A percentile compares a stretch with the other conserved stretches of the same genome.
Evolutionary conservation across 2,329 filamentous ascomycete genomes (phyloP).

Genomic region (Aciculosporium take): DNA sequence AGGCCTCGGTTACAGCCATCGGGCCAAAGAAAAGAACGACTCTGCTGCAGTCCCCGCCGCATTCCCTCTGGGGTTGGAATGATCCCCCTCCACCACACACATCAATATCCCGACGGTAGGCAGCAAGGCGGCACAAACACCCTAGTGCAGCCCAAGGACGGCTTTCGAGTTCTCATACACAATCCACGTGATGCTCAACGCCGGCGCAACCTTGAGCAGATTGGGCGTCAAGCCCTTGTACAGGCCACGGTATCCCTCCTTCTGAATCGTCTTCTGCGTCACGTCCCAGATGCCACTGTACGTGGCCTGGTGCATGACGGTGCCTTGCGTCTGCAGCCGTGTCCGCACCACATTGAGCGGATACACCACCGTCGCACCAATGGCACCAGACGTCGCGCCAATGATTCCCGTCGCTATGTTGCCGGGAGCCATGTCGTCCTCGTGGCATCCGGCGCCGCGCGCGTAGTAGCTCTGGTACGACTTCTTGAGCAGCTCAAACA

Average conservation of each 20-base stretch:
- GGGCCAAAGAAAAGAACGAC: no score
- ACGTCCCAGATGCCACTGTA: constrained; percentile 90
- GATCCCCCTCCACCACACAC: no score
- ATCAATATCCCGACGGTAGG: no score
- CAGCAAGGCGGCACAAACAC: not conserved
- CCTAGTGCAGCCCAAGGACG: constrained; percentile 39
- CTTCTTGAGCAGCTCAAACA: constrained; percentile 84
- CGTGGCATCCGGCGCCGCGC: constrained; percentile 52
- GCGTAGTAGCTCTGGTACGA: constrained; percentile 58
- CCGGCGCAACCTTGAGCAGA: constrained; percentile 86
- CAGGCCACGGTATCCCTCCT: constrained; percentile 72
- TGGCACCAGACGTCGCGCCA: constrained; percentile 78
- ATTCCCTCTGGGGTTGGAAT: no score
- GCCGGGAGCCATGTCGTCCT: constrained; percentile 69
- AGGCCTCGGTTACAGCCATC: no score
- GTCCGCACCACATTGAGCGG: constrained; percentile 89
- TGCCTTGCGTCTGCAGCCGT: constrained; percentile 85
- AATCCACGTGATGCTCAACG: constrained; percentile 88
- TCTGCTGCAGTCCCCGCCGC: no score
- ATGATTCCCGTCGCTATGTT: constrained; percentile 79
- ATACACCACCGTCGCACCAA: constrained; percentile 89
- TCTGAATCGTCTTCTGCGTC: constrained; percentile 63
- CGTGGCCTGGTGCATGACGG: constrained; percentile 74
- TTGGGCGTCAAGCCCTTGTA: constrained; percentile 96
- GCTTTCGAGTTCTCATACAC: constrained; percentile 85